Conservation (phyloP, 192 early-diverging fungal species). For the Backusella westeae region DNA sequence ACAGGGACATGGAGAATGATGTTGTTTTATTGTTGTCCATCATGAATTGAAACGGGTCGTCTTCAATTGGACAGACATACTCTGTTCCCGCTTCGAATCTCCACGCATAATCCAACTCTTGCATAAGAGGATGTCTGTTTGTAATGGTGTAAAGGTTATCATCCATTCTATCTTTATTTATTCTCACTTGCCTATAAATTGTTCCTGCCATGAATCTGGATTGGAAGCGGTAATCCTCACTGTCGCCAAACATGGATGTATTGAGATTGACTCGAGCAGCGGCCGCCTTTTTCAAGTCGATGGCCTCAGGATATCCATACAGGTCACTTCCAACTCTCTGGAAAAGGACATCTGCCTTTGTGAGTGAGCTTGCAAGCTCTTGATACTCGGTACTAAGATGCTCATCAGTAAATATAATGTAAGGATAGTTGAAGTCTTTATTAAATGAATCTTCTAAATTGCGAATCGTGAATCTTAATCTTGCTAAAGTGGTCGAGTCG, state of each 20-base stretch:
- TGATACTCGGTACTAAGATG: constrained; percentile 31
- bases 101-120: constrained; percentile 57
- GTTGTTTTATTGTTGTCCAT: constrained; percentile 45
- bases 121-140: constrained; percentile 51
- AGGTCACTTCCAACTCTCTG: constrained; percentile 17
- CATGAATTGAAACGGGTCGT: constrained; percentile 59
- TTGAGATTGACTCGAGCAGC: constrained; percentile 27
- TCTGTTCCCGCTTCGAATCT: constrained; percentile 51
- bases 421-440: constrained; percentile 25
- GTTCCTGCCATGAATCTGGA: constrained; percentile 45
- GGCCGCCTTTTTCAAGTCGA: constrained; percentile 28
- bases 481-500: constrained; percentile 16
- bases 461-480: constrained; percentile 31
- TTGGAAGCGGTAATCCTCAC: constrained; percentile 47
- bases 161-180: not conserved
- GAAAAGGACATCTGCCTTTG: constrained; percentile 23
- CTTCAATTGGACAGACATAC: constrained; percentile 50
- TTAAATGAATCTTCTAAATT: constrained; percentile 38
- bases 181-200: constrained; percentile 26
- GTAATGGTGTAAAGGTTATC: not conserved
- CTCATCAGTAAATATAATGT: constrained; percentile 36
- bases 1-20: constrained; percentile 50
- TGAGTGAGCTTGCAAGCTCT: constrained; percentile 19
- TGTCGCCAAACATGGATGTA: constrained; percentile 35
- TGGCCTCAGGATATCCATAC: constrained; percentile 25